Conservation (phyloP, 1,139 yeast species). For the Debaryomyces sp. region DNA sequence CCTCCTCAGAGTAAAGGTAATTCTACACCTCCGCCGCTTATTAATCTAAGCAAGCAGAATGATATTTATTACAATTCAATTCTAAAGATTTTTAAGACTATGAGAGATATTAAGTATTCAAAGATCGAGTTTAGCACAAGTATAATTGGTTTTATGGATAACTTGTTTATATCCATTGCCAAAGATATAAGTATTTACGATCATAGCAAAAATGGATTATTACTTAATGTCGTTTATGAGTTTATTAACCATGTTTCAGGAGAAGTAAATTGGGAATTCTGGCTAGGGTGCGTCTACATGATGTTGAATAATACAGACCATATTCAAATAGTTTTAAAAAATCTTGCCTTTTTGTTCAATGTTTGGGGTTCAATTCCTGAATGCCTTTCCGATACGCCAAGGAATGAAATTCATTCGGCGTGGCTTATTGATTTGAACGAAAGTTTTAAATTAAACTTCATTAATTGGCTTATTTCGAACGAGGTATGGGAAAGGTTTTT, state of each 20-base stretch:
- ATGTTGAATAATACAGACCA: conserved; percentile 64
- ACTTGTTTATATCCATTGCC: conserved; percentile 39
- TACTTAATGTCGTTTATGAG: conserved; percentile 50
- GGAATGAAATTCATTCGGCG: conserved; percentile 9
- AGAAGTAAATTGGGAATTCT: conserved; percentile 70
- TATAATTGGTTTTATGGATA: conserved; percentile 31
- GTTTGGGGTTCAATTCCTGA: conserved; percentile 75
- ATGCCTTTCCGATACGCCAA: conserved; percentile 12
- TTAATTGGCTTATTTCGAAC: conserved; percentile 56
- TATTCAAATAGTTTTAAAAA: conserved; percentile 62
- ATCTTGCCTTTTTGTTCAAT: conserved; percentile 68
- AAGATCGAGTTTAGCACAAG: conserved; percentile 7
- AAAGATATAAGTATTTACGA: conserved; percentile 48
- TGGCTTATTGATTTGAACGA: conserved; percentile 43
- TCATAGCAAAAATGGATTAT: conserved; percentile 42
- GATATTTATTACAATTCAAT: conserved; percentile 42
- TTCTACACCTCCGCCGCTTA: conserved; percentile 4
- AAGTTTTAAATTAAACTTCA: conserved; percentile 48
- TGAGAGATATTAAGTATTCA: conserved; percentile 47
- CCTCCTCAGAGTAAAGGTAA: neutral
- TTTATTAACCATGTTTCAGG: conserved; percentile 43
- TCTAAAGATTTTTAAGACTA: conserved; percentile 44
- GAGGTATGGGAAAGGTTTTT: conserved; percentile 57
- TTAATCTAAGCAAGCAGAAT: conserved; percentile 20
- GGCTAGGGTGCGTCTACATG: conserved; percentile 63